Evolutionary conservation across 179 eudicot species (phyloP), one percentile per base, ranked within the genome.

Genomic region (Amaranthus tricolor): DNA sequence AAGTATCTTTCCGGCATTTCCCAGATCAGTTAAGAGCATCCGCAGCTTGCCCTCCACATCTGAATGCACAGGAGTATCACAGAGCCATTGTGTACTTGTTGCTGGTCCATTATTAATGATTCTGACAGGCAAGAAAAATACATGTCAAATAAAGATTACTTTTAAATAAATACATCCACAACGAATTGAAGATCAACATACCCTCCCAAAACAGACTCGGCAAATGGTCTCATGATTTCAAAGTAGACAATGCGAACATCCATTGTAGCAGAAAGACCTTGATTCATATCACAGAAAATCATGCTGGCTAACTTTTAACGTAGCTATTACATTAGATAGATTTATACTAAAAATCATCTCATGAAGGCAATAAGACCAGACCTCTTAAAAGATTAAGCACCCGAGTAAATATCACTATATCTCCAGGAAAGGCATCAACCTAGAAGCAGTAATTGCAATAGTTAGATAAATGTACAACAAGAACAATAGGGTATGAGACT

Each of bases 371-470:
- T 55, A 40, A 72, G 68, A 52, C 68, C 72, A 81, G 45, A 93
- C 99, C 99, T 93, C 99, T 84, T 61, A 95, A 90, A 71, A 95
- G 93, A 88, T 95, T 95, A 70, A 95, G 92, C 70, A 95, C 99
- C 72, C 98, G 82, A 12, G 91, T 76, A 79, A 95, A 95, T 78
- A 95, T 93, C 72, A 95, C 94, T 44, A 91, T 91, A 84, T 95
- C 99, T 72, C 99, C 98, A 9, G 99, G 99, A 84, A 95, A 95
- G 84, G 99, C 99, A 84, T 93, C 99, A 79, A 95, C 86, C 99
- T 95, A 84, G 64, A 86, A 57, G 10, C 61, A 77, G 49, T 75
- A 51, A 59, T 21, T 53, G 55, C 17, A 21, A 65, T 52, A 20
- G 15, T 77, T 40, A 40, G n/a, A 51, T 53, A 43, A 15, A 13